Evolutionary conservation across 1,284 basidiomycete genomes (phyloP).

Genomic region (Papiliotrema fonsecae): DNA sequence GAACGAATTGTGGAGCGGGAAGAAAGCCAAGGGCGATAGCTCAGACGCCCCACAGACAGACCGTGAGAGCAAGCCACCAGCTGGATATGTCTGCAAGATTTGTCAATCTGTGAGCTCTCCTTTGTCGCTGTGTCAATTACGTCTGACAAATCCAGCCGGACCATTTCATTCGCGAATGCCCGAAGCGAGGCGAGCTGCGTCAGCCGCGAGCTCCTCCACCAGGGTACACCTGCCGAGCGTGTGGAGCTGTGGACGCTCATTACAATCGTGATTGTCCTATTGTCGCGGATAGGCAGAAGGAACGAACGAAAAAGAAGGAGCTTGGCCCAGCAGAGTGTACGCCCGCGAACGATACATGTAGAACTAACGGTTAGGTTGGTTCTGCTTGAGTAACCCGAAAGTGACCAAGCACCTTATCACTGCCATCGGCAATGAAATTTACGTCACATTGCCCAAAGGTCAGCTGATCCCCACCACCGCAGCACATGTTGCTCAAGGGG

Average conservation of each 20-base stretch:
- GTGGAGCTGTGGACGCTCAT: conserved; percentile 69
- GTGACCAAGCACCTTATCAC: conserved; percentile 88
- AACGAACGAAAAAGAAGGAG: conserved; percentile 43
- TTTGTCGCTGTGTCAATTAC: not conserved
- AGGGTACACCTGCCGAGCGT: conserved; percentile 82
- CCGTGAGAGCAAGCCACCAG: conserved; percentile 54
- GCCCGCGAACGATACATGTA: not conserved
- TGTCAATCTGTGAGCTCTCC: conserved; percentile 34
- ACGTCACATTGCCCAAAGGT: conserved; percentile 87
- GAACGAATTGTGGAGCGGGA: conserved; percentile 36
- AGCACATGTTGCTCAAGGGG: conserved; percentile 47
- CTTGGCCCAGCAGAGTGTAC: conserved; percentile 59
- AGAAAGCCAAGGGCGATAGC: conserved; percentile 42
- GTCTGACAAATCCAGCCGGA: conserved; percentile 54
- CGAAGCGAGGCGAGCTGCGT: conserved; percentile 60
- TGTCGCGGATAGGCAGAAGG: conserved; percentile 52
- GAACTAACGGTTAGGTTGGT: conserved; percentile 65
- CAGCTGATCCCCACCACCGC: conserved; percentile 73
- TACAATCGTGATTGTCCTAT: conserved; percentile 78
- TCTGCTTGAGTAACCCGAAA: conserved; percentile 88
- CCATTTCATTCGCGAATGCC: conserved; percentile 81
- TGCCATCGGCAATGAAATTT: conserved; percentile 84
- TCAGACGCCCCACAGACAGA: conserved; percentile 4
- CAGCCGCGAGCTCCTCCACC: conserved; percentile 64
- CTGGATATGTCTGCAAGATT: conserved; percentile 69